Conservation (phyloP, 148 eudicot genomes). For the Silene uniflora region DNA sequence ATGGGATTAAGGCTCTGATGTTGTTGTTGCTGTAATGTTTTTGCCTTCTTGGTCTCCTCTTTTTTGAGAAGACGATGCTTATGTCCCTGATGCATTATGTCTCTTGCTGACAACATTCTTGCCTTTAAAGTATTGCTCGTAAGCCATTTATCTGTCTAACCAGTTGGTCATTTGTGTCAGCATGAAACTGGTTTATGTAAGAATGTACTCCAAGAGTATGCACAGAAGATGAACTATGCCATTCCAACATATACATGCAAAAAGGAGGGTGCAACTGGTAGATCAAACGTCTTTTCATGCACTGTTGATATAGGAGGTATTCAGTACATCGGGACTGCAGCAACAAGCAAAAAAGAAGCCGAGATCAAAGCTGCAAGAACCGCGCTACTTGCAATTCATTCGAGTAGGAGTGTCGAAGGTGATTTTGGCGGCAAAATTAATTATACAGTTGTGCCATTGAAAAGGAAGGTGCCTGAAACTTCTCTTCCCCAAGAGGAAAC, state of each 20-base stretch:
- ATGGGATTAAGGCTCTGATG: too few species aligned
- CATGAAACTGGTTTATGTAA: conserved; percentile 96
- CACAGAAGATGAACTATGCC: conserved; percentile 95
- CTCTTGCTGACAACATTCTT: not conserved
- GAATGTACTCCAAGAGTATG: conserved; percentile 87
- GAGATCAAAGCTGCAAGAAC: conserved; percentile 97
- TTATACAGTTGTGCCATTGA: conserved; percentile 66
- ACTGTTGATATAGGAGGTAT: conserved; percentile 74
- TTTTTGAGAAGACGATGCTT: not conserved
- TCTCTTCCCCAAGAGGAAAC: conserved; percentile 25
- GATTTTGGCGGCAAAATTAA: conserved; percentile 20
- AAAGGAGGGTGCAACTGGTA: conserved; percentile 38
- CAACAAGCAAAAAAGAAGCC: conserved; percentile 82
- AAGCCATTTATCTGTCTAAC: not conserved
- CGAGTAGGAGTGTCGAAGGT: conserved; percentile 25
- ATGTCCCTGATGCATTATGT: conserved; percentile 4
- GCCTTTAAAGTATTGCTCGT: not conserved
- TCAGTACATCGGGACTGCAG: conserved; percentile 70
- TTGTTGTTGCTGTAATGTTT: too few species aligned
- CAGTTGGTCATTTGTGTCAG: conserved; percentile 33
- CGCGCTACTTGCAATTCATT: conserved; percentile 71
- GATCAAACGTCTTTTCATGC: conserved; percentile 41
- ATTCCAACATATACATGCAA: conserved; percentile 56
- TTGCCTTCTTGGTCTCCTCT: too few species aligned
- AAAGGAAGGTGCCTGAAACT: conserved; percentile 45